Evolutionary conservation across 2,329 filamentous ascomycete genomes (phyloP), one percentile per base, ranked within the genome.

Genomic region (Fusarium begoniae): DNA sequence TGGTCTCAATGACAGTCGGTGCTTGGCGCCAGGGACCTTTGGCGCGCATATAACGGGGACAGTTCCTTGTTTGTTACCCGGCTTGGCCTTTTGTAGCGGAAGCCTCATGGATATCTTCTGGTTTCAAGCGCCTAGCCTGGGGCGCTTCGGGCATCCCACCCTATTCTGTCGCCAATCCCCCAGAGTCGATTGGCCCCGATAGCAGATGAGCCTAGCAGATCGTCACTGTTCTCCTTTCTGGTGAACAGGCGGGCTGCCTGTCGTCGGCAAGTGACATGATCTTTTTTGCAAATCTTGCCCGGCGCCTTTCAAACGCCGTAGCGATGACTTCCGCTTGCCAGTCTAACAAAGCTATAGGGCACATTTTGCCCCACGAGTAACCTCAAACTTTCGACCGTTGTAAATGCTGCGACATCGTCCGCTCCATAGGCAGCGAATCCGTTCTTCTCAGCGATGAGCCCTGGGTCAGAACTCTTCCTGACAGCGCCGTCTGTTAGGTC

Each of bases 361-460:
- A 96, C 93, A 80, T 96, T 96, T 83, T 96, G 93, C 15, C 94
- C 94, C 17, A 96, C 93, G 30, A 97, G 86, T 67, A 95, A 82
- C 74, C 94, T 87, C 63, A 96, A 83, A 55, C 91, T 96, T 83
- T 96, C 93, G 10, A 96, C 94, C 6, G 93, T 95, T 28, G 93
- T 95, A 84, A 95, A 96, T 1, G 94, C 93, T 64, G 91, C 92
- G 38, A 95, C 92, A 81, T 97, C 94, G 30, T 92, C 92, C 24
- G 92, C 90, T 3, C 92, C 93, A 79, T 96, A 96, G 12, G 93
- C 91, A 30, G 91, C 92, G 87, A 95, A 97, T 0, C 94, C 94
- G 63, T 90, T 91, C 78, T 91, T 89, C 77, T 91, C 89, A 3
- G 94, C 94, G 26, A 95, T 89, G 11, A 88, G 85, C 35, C 92